phyloP scores from a whole-genome alignment of 75 land plant species.

The Pseudotsuga menziesii region DNA sequence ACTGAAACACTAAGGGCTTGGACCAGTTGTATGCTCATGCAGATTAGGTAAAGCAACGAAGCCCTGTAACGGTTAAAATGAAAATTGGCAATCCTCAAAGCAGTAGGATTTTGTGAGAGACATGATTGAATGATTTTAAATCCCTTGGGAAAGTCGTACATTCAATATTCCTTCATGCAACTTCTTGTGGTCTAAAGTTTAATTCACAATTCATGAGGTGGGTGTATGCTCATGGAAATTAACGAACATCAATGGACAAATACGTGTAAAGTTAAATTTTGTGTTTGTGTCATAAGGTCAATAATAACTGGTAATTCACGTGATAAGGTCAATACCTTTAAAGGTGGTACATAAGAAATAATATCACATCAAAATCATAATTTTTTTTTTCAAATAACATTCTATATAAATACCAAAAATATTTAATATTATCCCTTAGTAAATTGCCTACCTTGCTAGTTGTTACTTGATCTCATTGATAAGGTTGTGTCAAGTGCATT shows the following conservation, averaged over 20 bases:
- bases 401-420: too few relatives aligned
- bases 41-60: conserved; percentile 77
- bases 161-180: conserved; percentile 82
- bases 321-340: too few relatives aligned
- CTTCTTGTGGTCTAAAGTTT: conserved; percentile 71
- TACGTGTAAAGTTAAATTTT: too few relatives aligned
- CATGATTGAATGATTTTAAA: conserved; percentile 79
- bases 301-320: too few relatives aligned
- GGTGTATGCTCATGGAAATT: conserved; percentile 39
- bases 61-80: conserved; percentile 81
- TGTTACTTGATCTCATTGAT: too few relatives aligned
- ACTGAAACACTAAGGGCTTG: conserved; percentile 88
- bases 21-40: conserved; percentile 93
- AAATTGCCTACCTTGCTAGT: too few relatives aligned
- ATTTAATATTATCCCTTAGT: too few relatives aligned
- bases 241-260: conserved; percentile 41
- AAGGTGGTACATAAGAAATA: too few relatives aligned
- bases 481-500: too few relatives aligned
- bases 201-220: conserved; percentile 65
- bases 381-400: too few relatives aligned
- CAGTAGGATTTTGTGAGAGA: conserved; percentile 95
- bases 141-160: conserved; percentile 72
- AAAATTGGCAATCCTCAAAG: conserved; percentile 72
- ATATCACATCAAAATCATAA: too few relatives aligned
- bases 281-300: too few relatives aligned